A percentile compares a stretch with the other conserved stretches of the same genome.
These are phyloP conservation scores for Oryza glumipatula DNA, from an alignment of 176 grass and related monocot species.

Conservation along the genomic window DNA sequence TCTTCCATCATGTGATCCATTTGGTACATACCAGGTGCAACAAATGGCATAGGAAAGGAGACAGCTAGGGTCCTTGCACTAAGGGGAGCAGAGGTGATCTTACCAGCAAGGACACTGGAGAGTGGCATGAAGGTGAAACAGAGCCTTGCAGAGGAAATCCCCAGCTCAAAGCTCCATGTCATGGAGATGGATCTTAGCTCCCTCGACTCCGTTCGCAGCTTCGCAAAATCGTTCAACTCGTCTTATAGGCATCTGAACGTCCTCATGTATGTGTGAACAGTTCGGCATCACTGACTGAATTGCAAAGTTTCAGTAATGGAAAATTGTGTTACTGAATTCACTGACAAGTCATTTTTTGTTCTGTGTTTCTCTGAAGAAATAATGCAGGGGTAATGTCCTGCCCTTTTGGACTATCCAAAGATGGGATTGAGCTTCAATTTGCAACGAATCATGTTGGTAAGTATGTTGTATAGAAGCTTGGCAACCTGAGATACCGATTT, in stretches of 20 bases:
- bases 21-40: slow-evolving; percentile 51
- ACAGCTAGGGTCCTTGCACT: slow-evolving; percentile 71
- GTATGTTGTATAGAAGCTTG: background rate
- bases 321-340: background rate
- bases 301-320: background rate
- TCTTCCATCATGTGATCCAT: background rate
- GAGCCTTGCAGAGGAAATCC: slow-evolving; percentile 54
- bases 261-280: slow-evolving; percentile 56
- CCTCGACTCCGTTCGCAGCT: slow-evolving; percentile 61
- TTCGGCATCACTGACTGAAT: background rate
- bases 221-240: slow-evolving; percentile 49
- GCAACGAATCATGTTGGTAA: slow-evolving; percentile 70
- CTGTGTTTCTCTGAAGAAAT: slow-evolving; percentile 53
- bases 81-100: slow-evolving; percentile 71
- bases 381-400: slow-evolving; percentile 76
- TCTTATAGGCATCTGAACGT: slow-evolving; percentile 66
- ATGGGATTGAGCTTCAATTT: slow-evolving; percentile 74
- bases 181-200: slow-evolving; percentile 87
- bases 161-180: slow-evolving; percentile 53
- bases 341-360: background rate
- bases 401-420: slow-evolving; percentile 59
- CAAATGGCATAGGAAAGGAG: slow-evolving; percentile 81
- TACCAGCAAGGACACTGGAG: slow-evolving; percentile 61
- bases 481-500: background rate
- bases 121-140: slow-evolving; percentile 67